Conservation (phyloP, 2,329 filamentous ascomycete genomes). For the Nemania sp. region DNA sequence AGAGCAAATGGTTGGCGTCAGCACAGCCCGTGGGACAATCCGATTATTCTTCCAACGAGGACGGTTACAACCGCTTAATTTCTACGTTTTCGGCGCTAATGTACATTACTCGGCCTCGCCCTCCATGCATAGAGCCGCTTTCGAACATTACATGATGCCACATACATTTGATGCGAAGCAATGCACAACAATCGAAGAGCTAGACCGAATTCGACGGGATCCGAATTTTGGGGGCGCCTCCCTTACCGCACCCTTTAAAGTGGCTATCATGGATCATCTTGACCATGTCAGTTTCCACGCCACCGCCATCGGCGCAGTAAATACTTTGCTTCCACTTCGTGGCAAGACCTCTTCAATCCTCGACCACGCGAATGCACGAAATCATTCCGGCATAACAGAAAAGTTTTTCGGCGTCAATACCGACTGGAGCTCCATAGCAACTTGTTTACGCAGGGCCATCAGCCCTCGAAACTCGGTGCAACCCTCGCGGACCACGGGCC, state of each 20-base stretch:
- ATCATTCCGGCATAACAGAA: slow-evolving; percentile 62
- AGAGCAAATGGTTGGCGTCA: slow-evolving; percentile 51
- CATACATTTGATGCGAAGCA: slow-evolving; percentile 66
- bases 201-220: slow-evolving; percentile 62
- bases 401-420: slow-evolving; percentile 74
- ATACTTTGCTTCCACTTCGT: slow-evolving; percentile 70
- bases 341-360: slow-evolving; percentile 54
- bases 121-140: slow-evolving; percentile 73
- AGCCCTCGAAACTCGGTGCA: slow-evolving; percentile 68
- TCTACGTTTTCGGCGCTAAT: slow-evolving; percentile 70
- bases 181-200: slow-evolving; percentile 63
- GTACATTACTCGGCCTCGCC: slow-evolving; percentile 73
- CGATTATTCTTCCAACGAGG: slow-evolving; percentile 64
- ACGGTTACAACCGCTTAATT: slow-evolving; percentile 67
- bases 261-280: slow-evolving; percentile 66
- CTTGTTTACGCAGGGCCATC: slow-evolving; percentile 66
- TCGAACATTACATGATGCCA: slow-evolving; percentile 67
- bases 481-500: slow-evolving; percentile 55
- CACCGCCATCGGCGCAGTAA: slow-evolving; percentile 72
- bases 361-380: slow-evolving; percentile 61
- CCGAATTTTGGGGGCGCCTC: slow-evolving; percentile 70
- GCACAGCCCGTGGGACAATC: slow-evolving; percentile 62
- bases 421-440: slow-evolving; percentile 69
- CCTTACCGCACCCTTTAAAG: slow-evolving; percentile 72
- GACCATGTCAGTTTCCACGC: slow-evolving; percentile 71